These are phyloP conservation scores for Brachypodium distachyon DNA, from an alignment of 202 grass and related monocot species.

Conservation along the genomic window DNA sequence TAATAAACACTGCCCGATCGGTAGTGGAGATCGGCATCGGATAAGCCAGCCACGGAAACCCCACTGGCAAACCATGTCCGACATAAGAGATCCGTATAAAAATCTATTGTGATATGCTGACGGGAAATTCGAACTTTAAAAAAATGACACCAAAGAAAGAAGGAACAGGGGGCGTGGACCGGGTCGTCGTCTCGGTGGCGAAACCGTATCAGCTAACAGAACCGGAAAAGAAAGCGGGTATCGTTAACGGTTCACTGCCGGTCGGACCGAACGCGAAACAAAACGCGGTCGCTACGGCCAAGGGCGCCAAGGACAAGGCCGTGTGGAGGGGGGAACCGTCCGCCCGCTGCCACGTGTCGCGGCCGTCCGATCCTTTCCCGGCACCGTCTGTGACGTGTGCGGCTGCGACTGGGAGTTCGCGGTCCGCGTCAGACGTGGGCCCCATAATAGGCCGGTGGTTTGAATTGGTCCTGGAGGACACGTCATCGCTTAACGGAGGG, in stretches of 20 bases:
- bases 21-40: not conserved
- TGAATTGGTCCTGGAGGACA: not conserved
- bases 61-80: too few relatives aligned
- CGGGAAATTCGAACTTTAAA: too few relatives aligned
- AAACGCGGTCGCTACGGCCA: not conserved
- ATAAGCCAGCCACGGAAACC: too few relatives aligned
- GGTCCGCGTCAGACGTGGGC: not conserved
- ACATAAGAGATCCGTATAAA: too few relatives aligned
- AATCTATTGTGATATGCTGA: too few relatives aligned
- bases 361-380: conserved; percentile 11
- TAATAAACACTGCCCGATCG: too few relatives aligned
- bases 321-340: too few relatives aligned
- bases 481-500: not conserved
- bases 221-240: not conserved
- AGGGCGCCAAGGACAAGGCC: too few relatives aligned
- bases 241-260: not conserved
- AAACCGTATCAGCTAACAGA: not conserved
- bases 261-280: not conserved
- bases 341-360: not conserved
- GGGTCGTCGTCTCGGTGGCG: not conserved
- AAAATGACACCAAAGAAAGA: not conserved
- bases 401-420: not conserved
- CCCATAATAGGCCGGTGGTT: not conserved
- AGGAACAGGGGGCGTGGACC: conserved; percentile 6
- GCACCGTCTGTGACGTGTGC: conserved; percentile 5